These are phyloP conservation scores for Epithemia pelagica DNA, from an alignment of 108 stramenopile species.

Conservation along the genomic window DNA sequence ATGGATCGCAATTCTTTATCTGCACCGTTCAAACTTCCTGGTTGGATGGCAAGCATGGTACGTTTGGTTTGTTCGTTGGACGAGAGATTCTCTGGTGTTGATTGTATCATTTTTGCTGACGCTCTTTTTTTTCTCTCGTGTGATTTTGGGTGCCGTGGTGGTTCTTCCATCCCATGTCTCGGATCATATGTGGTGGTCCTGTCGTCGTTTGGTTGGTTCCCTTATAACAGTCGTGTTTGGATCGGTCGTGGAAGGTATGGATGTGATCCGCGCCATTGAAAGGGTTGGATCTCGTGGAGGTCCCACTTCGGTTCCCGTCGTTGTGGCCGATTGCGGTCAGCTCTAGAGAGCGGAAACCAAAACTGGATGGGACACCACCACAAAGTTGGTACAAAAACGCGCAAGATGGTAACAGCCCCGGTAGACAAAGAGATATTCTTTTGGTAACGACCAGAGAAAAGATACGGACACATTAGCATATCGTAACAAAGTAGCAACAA, in stretches of 20 bases:
- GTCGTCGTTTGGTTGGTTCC: not conserved
- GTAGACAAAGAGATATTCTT: no score
- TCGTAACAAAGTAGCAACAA: no score
- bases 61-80: not conserved
- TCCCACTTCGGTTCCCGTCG: slow-evolving; percentile 54
- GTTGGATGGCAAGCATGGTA: slow-evolving; percentile 93
- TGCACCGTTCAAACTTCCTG: slow-evolving; percentile 91
- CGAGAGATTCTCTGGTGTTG: not conserved
- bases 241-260: slow-evolving; percentile 80
- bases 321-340: slow-evolving; percentile 80
- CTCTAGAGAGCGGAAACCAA: slow-evolving; percentile 24
- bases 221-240: slow-evolving; percentile 74
- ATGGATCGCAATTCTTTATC: slow-evolving; percentile 79
- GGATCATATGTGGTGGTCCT: no score
- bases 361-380: no score
- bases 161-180: no score
- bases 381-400: no score
- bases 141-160: no score
- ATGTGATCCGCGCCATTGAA: slow-evolving; percentile 89
- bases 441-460: no score
- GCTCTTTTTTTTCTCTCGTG: no score
- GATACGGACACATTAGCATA: no score
- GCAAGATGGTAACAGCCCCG: no score
- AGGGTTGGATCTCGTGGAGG: slow-evolving; percentile 72
- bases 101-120: not conserved